Evolutionary conservation across 202 grass and related monocot species (phyloP), one percentile per base, ranked within the genome.

Genomic region (Digitaria exilis): DNA sequence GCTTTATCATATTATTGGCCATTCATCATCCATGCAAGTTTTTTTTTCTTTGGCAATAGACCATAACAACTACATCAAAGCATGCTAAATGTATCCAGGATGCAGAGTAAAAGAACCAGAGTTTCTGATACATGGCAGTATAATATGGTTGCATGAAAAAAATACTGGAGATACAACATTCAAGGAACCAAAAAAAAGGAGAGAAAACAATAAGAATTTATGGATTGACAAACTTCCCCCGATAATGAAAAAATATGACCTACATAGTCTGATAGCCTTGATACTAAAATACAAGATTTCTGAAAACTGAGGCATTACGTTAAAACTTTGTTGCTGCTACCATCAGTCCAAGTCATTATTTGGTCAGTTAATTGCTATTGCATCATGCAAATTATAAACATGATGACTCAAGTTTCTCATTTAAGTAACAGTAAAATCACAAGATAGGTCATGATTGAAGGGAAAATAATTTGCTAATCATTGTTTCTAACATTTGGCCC

Each of bases 101-200:
- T 57, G 35, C 18, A 56, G 26, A 48, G 57, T 21, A 14, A 80
- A 70, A 11, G 41, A 74, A 75, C 46, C 42, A 69, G 30, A 28
- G 28, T 48, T 62, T 71, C 34, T 31, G 58, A 46, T 29, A 84
- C 29, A 1, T 26, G 34, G 63, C 16, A 19, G 19, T 58, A 41
- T 29, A 69, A 51, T 60, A 79, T 61, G 12, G 11, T 35, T 81
- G 18, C 64, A 72, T 81, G 43, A 30, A 30, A 77, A 44, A 85
- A 48, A 71, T 57, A 71, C 21, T 39, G 39, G 35, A 70, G 54
- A 55, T 7, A 55, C 24, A 71, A 1, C 14, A 62, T 52, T 34
- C 31, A 35, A 52, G 26, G 63, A 49, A 87, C 15, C 2, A 9
- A 22, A 55, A 19, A 32, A 51, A 70, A 11, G 10, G 5, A 60